Conservation (phyloP, 495 filamentous ascomycete genomes). For the Penicillium ucsense region DNA sequence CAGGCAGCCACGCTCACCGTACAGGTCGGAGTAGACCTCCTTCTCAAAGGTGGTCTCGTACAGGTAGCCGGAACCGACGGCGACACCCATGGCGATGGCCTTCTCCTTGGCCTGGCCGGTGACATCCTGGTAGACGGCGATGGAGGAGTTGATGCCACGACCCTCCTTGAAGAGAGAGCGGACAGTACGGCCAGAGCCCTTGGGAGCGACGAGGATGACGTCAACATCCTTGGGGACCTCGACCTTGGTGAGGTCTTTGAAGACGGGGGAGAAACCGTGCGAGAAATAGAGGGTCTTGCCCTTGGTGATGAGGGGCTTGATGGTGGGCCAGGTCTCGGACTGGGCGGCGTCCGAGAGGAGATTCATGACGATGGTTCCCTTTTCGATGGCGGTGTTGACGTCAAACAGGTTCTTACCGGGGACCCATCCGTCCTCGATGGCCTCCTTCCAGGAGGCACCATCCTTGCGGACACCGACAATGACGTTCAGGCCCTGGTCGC, state of each 20-base stretch:
- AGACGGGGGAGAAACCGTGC: constrained; percentile 99
- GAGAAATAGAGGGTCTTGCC: constrained; percentile 99
- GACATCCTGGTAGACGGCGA: constrained; percentile 97
- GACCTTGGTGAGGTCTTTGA: constrained; percentile 98
- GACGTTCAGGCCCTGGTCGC: constrained; percentile 97
- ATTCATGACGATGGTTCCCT: constrained; percentile 97
- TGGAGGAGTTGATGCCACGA: constrained; percentile 98
- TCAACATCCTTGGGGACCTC: constrained; percentile 91
- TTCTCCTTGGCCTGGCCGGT: constrained; percentile 97
- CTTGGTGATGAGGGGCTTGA: constrained; percentile 97
- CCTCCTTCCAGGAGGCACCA: constrained; percentile 96
- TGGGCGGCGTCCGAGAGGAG: constrained; percentile 94
- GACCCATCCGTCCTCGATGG: constrained; percentile 93
- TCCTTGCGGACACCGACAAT: constrained; percentile 98
- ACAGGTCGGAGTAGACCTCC: constrained; percentile 98
- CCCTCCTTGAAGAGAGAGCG: constrained; percentile 95
- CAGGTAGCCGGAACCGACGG: constrained; percentile 91
- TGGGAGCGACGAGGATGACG: constrained; percentile 98
- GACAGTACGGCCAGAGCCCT: constrained; percentile 97
- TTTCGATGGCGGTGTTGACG: constrained; percentile 86
- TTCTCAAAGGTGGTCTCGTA: constrained; percentile 99
- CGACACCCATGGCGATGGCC: constrained; percentile 93
- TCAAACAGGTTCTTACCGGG: constrained; percentile 98
- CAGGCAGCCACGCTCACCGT: constrained; percentile 98
- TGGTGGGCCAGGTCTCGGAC: constrained; percentile 93